These are phyloP conservation scores for Suillus hirtellus DNA, from an alignment of 768 basidiomycete species.

Conservation along the genomic window DNA sequence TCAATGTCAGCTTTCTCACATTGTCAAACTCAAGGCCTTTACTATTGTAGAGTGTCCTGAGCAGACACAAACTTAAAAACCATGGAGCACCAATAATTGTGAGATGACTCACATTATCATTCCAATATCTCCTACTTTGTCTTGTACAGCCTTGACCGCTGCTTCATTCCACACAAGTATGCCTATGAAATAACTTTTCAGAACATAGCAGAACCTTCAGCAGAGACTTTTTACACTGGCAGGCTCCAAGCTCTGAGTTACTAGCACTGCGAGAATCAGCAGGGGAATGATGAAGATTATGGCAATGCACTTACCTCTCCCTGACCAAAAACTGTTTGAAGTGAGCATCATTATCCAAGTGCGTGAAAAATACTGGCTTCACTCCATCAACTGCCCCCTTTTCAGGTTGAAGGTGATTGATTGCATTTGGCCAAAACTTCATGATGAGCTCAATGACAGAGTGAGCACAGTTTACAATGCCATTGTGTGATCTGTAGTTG, in stretches of 20 bases:
- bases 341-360: constrained; percentile 42
- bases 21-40: constrained; percentile 31
- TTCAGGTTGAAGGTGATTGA: constrained; percentile 60
- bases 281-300: not conserved
- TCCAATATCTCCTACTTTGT: constrained; percentile 58
- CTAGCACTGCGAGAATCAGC: constrained; percentile 37
- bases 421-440: constrained; percentile 61
- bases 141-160: constrained; percentile 46
- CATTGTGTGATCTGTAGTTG: constrained; percentile 73
- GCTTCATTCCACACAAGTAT: constrained; percentile 67
- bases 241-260: constrained; percentile 58
- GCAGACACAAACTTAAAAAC: not conserved
- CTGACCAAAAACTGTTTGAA: constrained; percentile 61
- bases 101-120: constrained; percentile 51
- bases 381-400: constrained; percentile 51
- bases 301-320: constrained; percentile 36
- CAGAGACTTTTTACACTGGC: constrained; percentile 49
- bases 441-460: constrained; percentile 62
- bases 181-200: constrained; percentile 40
- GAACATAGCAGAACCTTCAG: not conserved
- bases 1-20: constrained; percentile 6
- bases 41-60: constrained; percentile 34
- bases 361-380: constrained; percentile 58
- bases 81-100: not conserved
- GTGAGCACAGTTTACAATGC: constrained; percentile 71